Base-by-base conservation (phyloP, 2,329 filamentous ascomycete species). In the Botrytis aclada region DNA sequence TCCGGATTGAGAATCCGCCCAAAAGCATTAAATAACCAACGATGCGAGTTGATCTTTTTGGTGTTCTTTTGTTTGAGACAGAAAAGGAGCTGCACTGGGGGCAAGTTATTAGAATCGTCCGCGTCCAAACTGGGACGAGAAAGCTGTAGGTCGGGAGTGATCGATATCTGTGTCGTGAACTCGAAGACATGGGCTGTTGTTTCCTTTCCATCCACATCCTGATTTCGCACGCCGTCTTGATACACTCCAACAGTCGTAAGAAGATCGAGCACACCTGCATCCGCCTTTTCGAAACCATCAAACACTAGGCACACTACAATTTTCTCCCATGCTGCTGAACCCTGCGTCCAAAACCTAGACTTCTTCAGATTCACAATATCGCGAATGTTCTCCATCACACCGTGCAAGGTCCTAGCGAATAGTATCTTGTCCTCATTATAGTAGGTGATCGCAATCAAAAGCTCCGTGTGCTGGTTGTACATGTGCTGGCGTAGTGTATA, bases 31-130 rank as follows among this genome's bases (percentile, higher is more conserved):
- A 99, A 99, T 45, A 99, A 88, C 96, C 96, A 99, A 86, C 96
- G 89, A 83, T 99, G 96, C 43, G 96, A 98, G 86, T 99, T 99
- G 86, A 99, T 99, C 89, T 99, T 99, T 88, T 99, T 98, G 86
- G 88, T 97, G 88, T 99, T 99, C 89, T 97, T 95, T 83, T 97
- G 93, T 88, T 99, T 99, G 83, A 99, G 84, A 81, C 96, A 99
- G 87, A 99, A 98, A 83, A 99, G 97, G 91, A 98, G 97, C 87
- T 99, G 96, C 39, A 98, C 95, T 0, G 96, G 96, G 4, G 96
- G 95, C 56, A 99, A 88, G 7, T 93, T 98, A 79, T 89, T 91
- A 16, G 93, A 87, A 80, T 91, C 90, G 79, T 97, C 94, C 78
- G 97, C 94, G 70, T 91, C 90, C 4, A 96, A 5, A 25, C 22